Evolutionary conservation across 2,329 filamentous ascomycete species (phyloP).

Genomic region (Leptosphaerulina australis): DNA sequence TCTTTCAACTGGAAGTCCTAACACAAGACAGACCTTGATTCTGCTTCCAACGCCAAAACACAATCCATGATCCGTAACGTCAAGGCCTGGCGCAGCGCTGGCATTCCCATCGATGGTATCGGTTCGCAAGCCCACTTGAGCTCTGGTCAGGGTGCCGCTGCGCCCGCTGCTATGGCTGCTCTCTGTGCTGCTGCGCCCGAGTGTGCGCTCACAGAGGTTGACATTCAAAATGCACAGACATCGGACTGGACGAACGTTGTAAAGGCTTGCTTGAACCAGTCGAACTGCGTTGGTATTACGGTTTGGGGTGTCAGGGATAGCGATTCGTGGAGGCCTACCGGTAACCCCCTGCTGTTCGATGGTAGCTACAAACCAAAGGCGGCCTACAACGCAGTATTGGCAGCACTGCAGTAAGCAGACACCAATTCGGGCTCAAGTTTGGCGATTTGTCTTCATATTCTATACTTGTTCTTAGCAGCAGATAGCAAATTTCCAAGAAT

Average conservation of each 20-base stretch:
- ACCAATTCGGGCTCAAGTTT: neutral
- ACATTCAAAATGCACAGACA: constrained; percentile 65
- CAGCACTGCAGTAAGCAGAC: constrained; percentile 27
- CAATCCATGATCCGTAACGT: constrained; percentile 64
- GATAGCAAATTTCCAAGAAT: neutral
- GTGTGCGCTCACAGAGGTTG: constrained; percentile 71
- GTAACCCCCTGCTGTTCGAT: constrained; percentile 55
- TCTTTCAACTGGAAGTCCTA: constrained; percentile 49
- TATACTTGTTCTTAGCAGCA: neutral
- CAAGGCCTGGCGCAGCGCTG: constrained; percentile 67
- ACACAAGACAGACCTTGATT: constrained; percentile 61
- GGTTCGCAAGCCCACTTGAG: constrained; percentile 58
- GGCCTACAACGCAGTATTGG: constrained; percentile 45
- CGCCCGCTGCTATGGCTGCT: constrained; percentile 56
- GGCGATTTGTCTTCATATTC: neutral
- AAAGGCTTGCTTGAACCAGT: constrained; percentile 65
- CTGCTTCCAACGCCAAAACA: constrained; percentile 65
- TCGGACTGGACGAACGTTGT: constrained; percentile 63
- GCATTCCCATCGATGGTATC: constrained; percentile 70
- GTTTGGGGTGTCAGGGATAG: constrained; percentile 62
- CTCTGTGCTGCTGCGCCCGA: constrained; percentile 63
- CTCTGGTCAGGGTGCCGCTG: constrained; percentile 55
- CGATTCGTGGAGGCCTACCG: constrained; percentile 54
- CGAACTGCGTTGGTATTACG: constrained; percentile 70
- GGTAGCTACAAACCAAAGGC: constrained; percentile 52